These are phyloP conservation scores for Penicillium bovifimosum DNA, from an alignment of 495 filamentous ascomycete genomes.

Conservation along the genomic window DNA sequence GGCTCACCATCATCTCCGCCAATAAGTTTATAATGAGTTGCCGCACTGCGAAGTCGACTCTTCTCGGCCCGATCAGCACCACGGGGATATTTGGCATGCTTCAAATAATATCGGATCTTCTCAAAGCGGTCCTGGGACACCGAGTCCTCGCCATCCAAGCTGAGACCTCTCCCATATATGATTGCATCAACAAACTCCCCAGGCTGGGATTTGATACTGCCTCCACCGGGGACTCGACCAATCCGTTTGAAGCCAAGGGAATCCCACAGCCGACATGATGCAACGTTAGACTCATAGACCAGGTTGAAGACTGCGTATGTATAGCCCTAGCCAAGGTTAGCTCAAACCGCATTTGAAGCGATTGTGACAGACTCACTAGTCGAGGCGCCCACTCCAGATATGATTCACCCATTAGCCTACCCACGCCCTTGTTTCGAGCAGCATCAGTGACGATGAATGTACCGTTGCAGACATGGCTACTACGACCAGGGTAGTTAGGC, in stretches of 20 bases:
- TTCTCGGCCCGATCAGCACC: conserved; percentile 95
- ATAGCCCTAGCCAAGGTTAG: conserved; percentile 57
- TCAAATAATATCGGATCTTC: conserved; percentile 96
- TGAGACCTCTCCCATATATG: conserved; percentile 89
- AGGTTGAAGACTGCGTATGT: conserved; percentile 97
- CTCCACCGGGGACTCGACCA: conserved; percentile 82
- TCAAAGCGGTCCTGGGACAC: conserved; percentile 96
- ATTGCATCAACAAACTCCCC: conserved; percentile 86
- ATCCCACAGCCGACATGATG: conserved; percentile 94
- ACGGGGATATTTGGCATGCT: conserved; percentile 86
- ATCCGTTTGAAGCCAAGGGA: conserved; percentile 97
- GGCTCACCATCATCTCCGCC: conserved; percentile 43
- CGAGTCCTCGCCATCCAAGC: conserved; percentile 72
- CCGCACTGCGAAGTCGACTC: conserved; percentile 83
- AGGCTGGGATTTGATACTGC: conserved; percentile 75
- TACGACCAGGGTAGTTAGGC: conserved; percentile 94
- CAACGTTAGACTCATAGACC: conserved; percentile 96
- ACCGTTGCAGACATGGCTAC: conserved; percentile 93
- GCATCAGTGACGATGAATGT: conserved; percentile 91
- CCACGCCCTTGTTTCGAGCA: conserved; percentile 83
- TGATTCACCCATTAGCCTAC: conserved; percentile 85
- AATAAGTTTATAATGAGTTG: conserved; percentile 87
- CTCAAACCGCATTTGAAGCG: not conserved
- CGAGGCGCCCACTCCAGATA: conserved; percentile 94
- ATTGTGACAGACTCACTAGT: conserved; percentile 48